Evolutionary conservation across 1,284 basidiomycete genomes (phyloP).

Genomic region (Naganishia sp.): DNA sequence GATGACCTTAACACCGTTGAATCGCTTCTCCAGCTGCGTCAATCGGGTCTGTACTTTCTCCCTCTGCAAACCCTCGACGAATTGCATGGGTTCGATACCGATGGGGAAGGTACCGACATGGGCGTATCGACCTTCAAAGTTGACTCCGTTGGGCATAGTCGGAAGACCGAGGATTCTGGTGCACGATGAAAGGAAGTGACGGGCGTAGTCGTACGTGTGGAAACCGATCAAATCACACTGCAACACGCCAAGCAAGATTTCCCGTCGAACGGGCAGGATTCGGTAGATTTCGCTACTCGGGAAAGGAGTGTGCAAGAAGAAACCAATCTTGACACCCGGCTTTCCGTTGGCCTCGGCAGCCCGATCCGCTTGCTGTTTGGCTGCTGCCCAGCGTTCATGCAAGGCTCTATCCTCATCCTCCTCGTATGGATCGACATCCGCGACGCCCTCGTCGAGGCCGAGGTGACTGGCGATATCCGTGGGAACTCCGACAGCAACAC

Average conservation of each 20-base stretch:
- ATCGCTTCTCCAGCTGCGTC: slow-evolving; percentile 78
- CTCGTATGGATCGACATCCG: slow-evolving; percentile 38
- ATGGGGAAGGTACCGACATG: slow-evolving; percentile 99
- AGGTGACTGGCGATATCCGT: slow-evolving; percentile 60
- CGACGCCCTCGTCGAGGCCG: slow-evolving; percentile 48
- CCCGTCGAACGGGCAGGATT: slow-evolving; percentile 92
- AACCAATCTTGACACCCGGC: slow-evolving; percentile 80
- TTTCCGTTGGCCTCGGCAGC: slow-evolving; percentile 51
- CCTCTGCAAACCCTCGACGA: slow-evolving; percentile 80
- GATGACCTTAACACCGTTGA: slow-evolving; percentile 94
- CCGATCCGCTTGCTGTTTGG: slow-evolving; percentile 44
- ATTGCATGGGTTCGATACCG: slow-evolving; percentile 92
- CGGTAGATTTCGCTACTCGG: slow-evolving; percentile 98
- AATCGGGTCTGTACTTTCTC: slow-evolving; percentile 78
- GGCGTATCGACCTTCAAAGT: slow-evolving; percentile 90
- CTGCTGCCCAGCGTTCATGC: slow-evolving; percentile 32
- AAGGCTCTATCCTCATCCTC: slow-evolving; percentile 42
- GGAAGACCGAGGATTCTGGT: slow-evolving; percentile 94
- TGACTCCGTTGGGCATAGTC: slow-evolving; percentile 97
- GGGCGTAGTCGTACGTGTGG: slow-evolving; percentile 99
- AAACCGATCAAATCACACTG: slow-evolving; percentile 97
- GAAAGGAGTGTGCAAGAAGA: slow-evolving; percentile 98
- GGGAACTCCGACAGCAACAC: slow-evolving; percentile 71
- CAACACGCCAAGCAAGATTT: slow-evolving; percentile 91
- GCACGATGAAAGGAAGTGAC: slow-evolving; percentile 97